phyloP scores from a whole-genome alignment of 1,139 yeast genomes.

The Kazachstania sp. region DNA sequence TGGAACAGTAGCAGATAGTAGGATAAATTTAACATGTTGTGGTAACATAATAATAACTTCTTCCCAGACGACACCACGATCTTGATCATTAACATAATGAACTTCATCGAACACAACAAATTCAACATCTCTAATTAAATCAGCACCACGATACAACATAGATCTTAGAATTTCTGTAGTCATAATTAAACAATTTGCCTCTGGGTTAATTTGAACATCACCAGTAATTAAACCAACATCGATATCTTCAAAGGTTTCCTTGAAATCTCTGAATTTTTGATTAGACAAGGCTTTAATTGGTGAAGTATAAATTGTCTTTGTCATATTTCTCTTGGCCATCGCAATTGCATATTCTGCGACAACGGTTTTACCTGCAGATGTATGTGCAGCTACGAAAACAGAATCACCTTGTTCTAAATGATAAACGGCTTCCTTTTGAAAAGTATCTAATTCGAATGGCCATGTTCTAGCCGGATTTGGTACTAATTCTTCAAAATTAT shows the following conservation, averaged over 20 bases:
- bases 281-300: conserved; percentile 89
- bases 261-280: conserved; percentile 89
- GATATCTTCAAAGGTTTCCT: conserved; percentile 64
- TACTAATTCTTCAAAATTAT: conserved; percentile 76
- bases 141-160: conserved; percentile 95
- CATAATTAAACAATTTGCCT: conserved; percentile 94
- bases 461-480: conserved; percentile 90
- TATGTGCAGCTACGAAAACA: conserved; percentile 96
- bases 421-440: conserved; percentile 94
- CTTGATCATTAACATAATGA: conserved; percentile 93
- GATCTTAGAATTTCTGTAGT: conserved; percentile 93
- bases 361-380: conserved; percentile 89
- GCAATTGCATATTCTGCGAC: conserved; percentile 94
- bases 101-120: conserved; percentile 97
- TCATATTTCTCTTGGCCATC: conserved; percentile 82
- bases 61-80: conserved; percentile 99
- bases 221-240: conserved; percentile 97
- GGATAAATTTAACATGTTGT: conserved; percentile 82
- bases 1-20: conserved; percentile 93
- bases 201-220: conserved; percentile 95
- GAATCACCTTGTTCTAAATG: conserved; percentile 96
- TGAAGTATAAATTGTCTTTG: conserved; percentile 85
- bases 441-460: conserved; percentile 90
- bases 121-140: conserved; percentile 90
- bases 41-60: conserved; percentile 96